These are phyloP conservation scores for Aureobasidium sp. DNA, from an alignment of 2,329 filamentous ascomycete species.

Conservation along the genomic window DNA sequence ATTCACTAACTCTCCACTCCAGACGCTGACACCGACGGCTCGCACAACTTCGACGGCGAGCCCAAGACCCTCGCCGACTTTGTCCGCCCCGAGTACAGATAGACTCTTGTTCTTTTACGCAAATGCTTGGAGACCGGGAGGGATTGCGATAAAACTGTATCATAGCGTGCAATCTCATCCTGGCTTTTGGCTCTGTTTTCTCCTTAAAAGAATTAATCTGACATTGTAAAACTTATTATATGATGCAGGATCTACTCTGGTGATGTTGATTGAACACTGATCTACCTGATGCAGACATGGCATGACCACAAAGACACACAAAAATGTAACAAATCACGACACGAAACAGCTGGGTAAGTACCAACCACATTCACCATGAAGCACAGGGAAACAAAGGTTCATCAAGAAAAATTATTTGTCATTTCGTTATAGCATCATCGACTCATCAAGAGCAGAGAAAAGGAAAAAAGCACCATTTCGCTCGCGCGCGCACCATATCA, in stretches of 20 bases:
- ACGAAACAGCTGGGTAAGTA: too few species aligned
- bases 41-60: constrained; percentile 58
- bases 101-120: constrained; percentile 30
- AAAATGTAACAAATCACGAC: background rate
- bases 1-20: background rate
- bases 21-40: constrained; percentile 36
- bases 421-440: background rate
- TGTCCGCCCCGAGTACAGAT: constrained; percentile 91
- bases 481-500: background rate
- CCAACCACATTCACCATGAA: background rate
- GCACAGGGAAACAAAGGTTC: background rate
- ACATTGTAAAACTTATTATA: background rate
- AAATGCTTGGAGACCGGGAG: background rate
- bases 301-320: background rate
- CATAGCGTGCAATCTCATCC: constrained; percentile 9
- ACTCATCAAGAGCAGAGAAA: background rate
- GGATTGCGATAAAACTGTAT: constrained; percentile 2
- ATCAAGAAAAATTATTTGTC: background rate
- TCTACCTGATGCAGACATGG: too few species aligned
- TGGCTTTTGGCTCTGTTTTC: constrained; percentile 4
- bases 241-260: too few species aligned
- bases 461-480: background rate
- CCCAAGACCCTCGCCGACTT: constrained; percentile 96
- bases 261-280: too few species aligned
- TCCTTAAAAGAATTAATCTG: background rate